phyloP scores from a whole-genome alignment of 768 basidiomycete species.

The Pleurotus platypus region DNA sequence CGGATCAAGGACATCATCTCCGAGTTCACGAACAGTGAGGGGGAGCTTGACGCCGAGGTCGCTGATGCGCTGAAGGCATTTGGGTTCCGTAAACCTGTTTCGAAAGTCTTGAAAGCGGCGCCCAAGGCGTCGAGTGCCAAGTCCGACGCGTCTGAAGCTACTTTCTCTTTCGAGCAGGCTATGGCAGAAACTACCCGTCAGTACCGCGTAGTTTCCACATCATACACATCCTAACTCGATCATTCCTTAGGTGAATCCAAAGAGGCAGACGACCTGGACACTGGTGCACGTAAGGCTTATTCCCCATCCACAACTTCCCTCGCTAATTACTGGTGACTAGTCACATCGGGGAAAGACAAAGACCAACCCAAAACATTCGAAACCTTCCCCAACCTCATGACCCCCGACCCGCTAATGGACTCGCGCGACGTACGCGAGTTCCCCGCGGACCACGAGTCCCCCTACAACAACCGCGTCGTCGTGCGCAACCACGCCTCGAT shows the following conservation, averaged over 20 bases:
- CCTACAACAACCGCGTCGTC: conserved; percentile 59
- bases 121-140: not conserved
- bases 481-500: conserved; percentile 72
- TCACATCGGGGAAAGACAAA: conserved; percentile 8
- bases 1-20: not conserved
- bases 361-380: conserved; percentile 10
- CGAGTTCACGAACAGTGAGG: conserved; percentile 2
- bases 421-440: conserved; percentile 51
- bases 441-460: conserved; percentile 47
- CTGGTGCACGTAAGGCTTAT: conserved; percentile 1
- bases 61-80: conserved; percentile 4
- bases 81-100: not conserved
- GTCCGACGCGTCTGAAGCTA: not conserved
- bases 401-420: conserved; percentile 58
- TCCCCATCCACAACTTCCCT: not conserved
- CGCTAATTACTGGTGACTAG: not conserved
- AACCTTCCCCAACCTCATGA: conserved; percentile 59
- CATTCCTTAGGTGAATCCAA: not conserved
- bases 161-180: conserved; percentile 3
- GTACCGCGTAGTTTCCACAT: not conserved
- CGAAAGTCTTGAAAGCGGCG: not conserved
- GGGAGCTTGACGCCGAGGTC: not conserved
- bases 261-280: conserved; percentile 2
- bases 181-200: conserved; percentile 5
- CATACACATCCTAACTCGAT: not conserved